Percentiles rank a stretch among this genome's conserved stretches.
Evolutionary conservation across 2,329 filamentous ascomycete species (phyloP).

Genomic region (Leptographium procerum): DNA sequence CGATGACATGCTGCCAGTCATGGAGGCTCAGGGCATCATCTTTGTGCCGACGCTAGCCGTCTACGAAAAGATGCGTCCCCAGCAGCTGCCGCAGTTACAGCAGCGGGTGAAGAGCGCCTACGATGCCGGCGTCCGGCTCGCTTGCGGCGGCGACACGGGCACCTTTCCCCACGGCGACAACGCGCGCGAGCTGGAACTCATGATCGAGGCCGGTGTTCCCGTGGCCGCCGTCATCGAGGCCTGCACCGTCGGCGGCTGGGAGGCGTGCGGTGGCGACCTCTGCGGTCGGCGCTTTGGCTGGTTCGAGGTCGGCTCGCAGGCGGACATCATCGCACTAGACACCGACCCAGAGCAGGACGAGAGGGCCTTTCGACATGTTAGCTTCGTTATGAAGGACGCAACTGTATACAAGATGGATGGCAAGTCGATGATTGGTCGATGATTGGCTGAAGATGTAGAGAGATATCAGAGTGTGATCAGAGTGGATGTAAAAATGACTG

Average conservation of each 20-base stretch:
- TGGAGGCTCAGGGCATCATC: slow-evolving; percentile 32
- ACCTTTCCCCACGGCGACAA: slow-evolving; percentile 42
- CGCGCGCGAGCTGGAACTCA: slow-evolving; percentile 40
- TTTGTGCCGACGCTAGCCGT: slow-evolving; percentile 43
- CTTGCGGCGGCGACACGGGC: slow-evolving; percentile 42
- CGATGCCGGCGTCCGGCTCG: slow-evolving; percentile 35
- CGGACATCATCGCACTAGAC: slow-evolving; percentile 39
- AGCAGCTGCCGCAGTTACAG: slow-evolving; percentile 20
- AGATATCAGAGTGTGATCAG: too few relatives aligned
- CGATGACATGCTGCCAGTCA: slow-evolving; percentile 29
- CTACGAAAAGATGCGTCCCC: slow-evolving; percentile 22
- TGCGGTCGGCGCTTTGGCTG: slow-evolving; percentile 41
- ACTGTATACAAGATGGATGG: slow-evolving; percentile 33
- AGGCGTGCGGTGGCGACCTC: slow-evolving; percentile 39
- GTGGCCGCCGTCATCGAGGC: slow-evolving; percentile 37
- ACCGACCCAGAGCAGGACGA: slow-evolving; percentile 29
- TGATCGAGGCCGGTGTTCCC: slow-evolving; percentile 38
- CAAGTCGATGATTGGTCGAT: slow-evolving; percentile 10
- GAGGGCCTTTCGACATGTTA: slow-evolving; percentile 31
- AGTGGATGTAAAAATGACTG: background rate
- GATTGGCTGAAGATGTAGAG: background rate
- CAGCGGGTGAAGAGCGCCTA: slow-evolving; percentile 31
- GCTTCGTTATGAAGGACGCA: slow-evolving; percentile 48
- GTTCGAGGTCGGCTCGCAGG: slow-evolving; percentile 32
- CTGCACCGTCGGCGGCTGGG: slow-evolving; percentile 41